A percentile compares a stretch with the other conserved stretches of the same genome.
Evolutionary conservation across 2,329 filamentous ascomycete species (phyloP).

Genomic region (Periconia sp.): DNA sequence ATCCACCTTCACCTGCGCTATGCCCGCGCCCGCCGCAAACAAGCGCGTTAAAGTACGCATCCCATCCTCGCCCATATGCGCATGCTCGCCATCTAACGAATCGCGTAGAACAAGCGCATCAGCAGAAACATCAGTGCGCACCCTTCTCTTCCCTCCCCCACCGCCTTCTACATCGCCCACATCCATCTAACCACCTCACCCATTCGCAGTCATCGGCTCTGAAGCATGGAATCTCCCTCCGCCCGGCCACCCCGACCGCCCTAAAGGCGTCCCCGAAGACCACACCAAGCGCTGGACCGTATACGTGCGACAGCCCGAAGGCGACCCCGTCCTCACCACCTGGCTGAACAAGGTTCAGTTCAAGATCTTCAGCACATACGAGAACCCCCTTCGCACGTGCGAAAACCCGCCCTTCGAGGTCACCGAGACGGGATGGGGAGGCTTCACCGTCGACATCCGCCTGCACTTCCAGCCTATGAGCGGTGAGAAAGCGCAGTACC

Average conservation of each 20-base stretch:
- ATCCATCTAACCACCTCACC: conserved; percentile 16
- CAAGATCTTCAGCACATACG: conserved; percentile 96
- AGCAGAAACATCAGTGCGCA: conserved; percentile 42
- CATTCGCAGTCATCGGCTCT: conserved; percentile 50
- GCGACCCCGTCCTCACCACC: conserved; percentile 82
- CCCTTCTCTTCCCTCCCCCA: neutral
- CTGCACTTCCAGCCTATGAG: conserved; percentile 88
- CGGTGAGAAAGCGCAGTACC: conserved; percentile 90
- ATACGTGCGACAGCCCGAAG: conserved; percentile 87
- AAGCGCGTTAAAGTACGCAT: conserved; percentile 53
- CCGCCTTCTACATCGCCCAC: neutral
- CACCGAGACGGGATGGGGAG: conserved; percentile 93
- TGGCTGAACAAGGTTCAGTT: conserved; percentile 98
- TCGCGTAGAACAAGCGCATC: conserved; percentile 42
- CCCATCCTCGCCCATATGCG: neutral
- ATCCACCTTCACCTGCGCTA: conserved; percentile 23
- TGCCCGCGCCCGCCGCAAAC: conserved; percentile 57
- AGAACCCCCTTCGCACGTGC: conserved; percentile 76
- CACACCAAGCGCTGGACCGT: conserved; percentile 98
- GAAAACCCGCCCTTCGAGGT: conserved; percentile 83
- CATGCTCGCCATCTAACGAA: conserved; percentile 13
- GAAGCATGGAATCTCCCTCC: conserved; percentile 65
- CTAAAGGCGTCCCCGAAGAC: conserved; percentile 75
- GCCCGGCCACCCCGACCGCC: conserved; percentile 62
- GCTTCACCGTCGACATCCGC: conserved; percentile 95